Evolutionary conservation across 305 asterid species (phyloP).

Genomic region (Fraxinus paxiana): DNA sequence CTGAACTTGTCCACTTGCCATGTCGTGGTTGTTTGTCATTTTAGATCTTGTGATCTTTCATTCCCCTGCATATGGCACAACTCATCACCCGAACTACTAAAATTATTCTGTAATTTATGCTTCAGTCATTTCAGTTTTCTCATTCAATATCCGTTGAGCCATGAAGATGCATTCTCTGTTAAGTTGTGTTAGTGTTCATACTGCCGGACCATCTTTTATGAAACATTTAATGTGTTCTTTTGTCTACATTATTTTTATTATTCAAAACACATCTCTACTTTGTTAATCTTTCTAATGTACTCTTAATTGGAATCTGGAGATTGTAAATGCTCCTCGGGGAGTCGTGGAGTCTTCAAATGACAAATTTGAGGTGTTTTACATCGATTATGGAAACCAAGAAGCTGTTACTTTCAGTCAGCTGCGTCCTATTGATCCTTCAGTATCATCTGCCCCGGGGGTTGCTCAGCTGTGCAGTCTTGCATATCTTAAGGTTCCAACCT

Average conservation of each 20-base stretch:
- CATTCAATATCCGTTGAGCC: not conserved
- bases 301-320: conserved; percentile 32
- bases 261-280: not conserved
- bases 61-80: not conserved
- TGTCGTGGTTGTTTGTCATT: not conserved
- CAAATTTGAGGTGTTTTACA: conserved; percentile 84
- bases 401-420: conserved; percentile 57
- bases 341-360: conserved; percentile 63
- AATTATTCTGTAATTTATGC: not conserved
- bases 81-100: not conserved
- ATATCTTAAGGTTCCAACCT: conserved; percentile 63
- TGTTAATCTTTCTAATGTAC: not conserved
- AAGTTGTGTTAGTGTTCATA: not conserved
- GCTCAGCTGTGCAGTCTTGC: conserved; percentile 95
- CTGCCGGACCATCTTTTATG: not conserved
- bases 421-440: conserved; percentile 75
- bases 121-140: not conserved
- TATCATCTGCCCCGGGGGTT: conserved; percentile 68
- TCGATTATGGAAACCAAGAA: conserved; percentile 96
- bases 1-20: not conserved
- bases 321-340: conserved; percentile 84
- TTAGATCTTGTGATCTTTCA: not conserved
- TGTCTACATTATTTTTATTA: not conserved
- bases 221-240: not conserved
- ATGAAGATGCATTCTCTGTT: not conserved